Base-by-base conservation (phyloP, 495 filamentous ascomycete species). In the Paragyromitra xinjiangensis region DNA sequence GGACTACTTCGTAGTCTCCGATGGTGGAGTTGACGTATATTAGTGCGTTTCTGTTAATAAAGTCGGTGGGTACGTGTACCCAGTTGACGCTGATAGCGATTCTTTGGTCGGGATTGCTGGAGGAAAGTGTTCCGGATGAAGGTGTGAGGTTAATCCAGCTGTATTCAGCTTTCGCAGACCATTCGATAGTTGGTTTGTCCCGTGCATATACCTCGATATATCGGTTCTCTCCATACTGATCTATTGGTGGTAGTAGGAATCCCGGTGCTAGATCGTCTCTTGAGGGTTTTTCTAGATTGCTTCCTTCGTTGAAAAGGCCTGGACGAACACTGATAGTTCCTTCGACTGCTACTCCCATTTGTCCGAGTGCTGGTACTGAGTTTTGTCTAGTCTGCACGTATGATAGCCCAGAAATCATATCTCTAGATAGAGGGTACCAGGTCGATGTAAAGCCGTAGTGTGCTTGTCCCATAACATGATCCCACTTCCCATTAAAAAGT, bases 391-490 rank as follows among this genome's bases (percentile, higher is more conserved):
- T 83, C 6, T 71, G 56, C 7, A 71, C 69, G 11, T 64, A 64
- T 7, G 59, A 40, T 55, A 72, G 16, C 0, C 69, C 69, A 8
- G 69, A 64, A 11, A 72, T 64, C 59, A 72, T 64, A 72, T 64
- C 69, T 64, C 69, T 64, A 39, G 44, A 39, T 1, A 34, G 59
- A 4, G 59, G 58, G n/a, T 64, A 29, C 14, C 34, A 64, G 3
- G 19, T 19, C n/a, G 45, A 72, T 8, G 83, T 78, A 61, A 86
- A 86, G 0, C 86, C 86, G 22, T 86, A 74, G 69, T 88, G 86
- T 2, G 85, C 83, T 69, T 87, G 86, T 44, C 84, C 83, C 83
- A 88, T 85, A 71, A 88, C 85, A 71, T 87, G 83, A 66, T 84
- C 84, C 87, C 86, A 87, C 77, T 87, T 87, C 0, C 86, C 87